phyloP scores from a whole-genome alignment of 306 rosid species.

The Ziziphus jujuba region DNA sequence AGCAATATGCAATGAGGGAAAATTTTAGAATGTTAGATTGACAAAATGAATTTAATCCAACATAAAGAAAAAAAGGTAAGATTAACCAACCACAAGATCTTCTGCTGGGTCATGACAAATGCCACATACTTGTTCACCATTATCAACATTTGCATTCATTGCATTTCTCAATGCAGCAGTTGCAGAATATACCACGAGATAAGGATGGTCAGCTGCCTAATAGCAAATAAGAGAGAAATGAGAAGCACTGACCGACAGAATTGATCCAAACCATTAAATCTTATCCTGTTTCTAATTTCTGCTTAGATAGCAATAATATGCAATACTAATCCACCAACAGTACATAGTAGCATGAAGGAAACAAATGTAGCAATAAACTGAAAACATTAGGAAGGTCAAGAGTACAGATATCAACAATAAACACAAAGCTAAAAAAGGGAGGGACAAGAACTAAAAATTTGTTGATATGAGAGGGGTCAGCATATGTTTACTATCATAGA shows the following conservation, averaged over 20 bases:
- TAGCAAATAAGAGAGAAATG: constrained; percentile 9
- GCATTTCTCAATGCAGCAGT: constrained; percentile 50
- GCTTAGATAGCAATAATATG: too few relatives aligned
- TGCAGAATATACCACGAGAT: constrained; percentile 83
- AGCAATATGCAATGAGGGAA: too few relatives aligned
- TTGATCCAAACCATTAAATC: too few relatives aligned
- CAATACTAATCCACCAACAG: too few relatives aligned
- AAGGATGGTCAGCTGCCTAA: constrained; percentile 91
- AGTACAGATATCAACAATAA: too few relatives aligned
- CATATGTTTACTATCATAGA: background rate
- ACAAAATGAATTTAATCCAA: background rate
- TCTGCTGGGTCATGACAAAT: constrained; percentile 74
- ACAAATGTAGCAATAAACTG: too few relatives aligned
- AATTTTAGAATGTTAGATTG: too few relatives aligned
- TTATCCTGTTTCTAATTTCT: too few relatives aligned
- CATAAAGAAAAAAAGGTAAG: background rate
- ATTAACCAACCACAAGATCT: constrained; percentile 65
- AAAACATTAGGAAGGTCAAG: too few relatives aligned
- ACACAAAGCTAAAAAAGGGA: too few relatives aligned
- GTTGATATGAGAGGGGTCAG: background rate
- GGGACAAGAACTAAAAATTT: background rate
- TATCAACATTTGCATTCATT: constrained; percentile 24
- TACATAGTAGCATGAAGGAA: too few relatives aligned
- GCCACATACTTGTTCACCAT: constrained; percentile 61
- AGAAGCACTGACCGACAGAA: background rate